Base-by-base conservation (phyloP, 2,329 filamentous ascomycete species). In the Penicillium janthinellum region DNA sequence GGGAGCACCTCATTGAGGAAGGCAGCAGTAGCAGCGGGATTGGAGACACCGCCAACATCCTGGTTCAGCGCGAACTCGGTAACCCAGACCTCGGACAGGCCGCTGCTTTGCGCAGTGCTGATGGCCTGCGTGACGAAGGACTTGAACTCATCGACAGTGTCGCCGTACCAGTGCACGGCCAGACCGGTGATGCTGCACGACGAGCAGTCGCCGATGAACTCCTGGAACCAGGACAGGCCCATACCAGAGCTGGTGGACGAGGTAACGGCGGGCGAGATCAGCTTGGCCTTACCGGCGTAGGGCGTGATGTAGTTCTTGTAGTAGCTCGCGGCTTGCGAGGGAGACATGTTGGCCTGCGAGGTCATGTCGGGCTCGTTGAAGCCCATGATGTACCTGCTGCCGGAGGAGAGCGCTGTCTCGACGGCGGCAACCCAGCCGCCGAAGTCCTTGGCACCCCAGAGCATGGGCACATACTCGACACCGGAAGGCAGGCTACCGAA, bases 361-460 rank as follows among this genome's bases (percentile, higher is more conserved):
- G 60, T 10, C 10, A 71, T 68, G 64, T 82, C 79, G 28, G 79
- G 79, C 64, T 82, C 79, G 69, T 82, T 82, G 73, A 82, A 81
- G 38, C 73, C 75, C 48, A 81, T 64, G 37, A 80, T 70, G 60
- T 78, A 74, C 28, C 63, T 68, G 62, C 69, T 71, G 51, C 75
- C 76, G 42, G 70, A 70, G 34, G 69, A 65, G 10, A 80, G 70
- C 22, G 71, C 70, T 7, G 68, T 69, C 37, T 73, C 65, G 57
- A 77, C 71, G 51, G 72, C 71, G 10, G 67, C 55, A 25, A 67
- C 49, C 77, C 77, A 81, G 51, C 60, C 65, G 35, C 59, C 62
- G 61, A 78, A 73, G 63, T 73, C 70, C 54, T 75, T 74, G 14
- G 63, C 45, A 25, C 78, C 76, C 78, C 78, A 81, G 59, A 81